phyloP scores from a whole-genome alignment of 371 early-diverging fungal genomes.

The Lichtheimia ornata region DNA sequence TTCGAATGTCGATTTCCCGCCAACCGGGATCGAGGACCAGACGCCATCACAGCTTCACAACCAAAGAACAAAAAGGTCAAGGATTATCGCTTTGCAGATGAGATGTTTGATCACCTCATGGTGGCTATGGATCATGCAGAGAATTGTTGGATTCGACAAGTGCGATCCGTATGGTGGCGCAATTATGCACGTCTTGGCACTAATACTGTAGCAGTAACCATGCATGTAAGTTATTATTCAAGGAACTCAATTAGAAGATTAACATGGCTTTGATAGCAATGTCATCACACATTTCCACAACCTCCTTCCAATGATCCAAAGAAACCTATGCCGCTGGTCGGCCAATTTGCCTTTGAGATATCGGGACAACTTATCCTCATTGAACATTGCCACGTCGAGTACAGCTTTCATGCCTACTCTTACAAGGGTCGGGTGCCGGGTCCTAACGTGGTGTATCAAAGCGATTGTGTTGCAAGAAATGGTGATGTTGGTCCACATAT shows the following conservation, averaged over 20 bases:
- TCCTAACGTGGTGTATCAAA: constrained; percentile 48
- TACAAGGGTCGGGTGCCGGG: constrained; percentile 47
- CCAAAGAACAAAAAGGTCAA: constrained; percentile 36
- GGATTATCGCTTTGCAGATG: constrained; percentile 53
- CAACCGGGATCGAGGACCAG: constrained; percentile 36
- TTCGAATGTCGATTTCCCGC: constrained; percentile 40
- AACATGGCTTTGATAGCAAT: constrained; percentile 7
- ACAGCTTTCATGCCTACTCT: constrained; percentile 49
- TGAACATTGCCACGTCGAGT: constrained; percentile 41
- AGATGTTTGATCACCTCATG: constrained; percentile 47
- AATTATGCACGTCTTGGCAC: constrained; percentile 43
- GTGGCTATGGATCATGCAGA: constrained; percentile 37
- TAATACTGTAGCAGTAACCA: constrained; percentile 36
- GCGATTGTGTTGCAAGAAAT: constrained; percentile 20
- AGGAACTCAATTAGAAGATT: not conserved
- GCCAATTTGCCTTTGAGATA: constrained; percentile 55
- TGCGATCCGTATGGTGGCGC: constrained; percentile 45
- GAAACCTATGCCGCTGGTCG: constrained; percentile 28
- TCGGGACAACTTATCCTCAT: constrained; percentile 47
- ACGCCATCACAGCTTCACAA: constrained; percentile 38
- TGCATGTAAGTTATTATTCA: constrained; percentile 29
- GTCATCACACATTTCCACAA: constrained; percentile 30
- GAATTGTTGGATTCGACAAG: constrained; percentile 42
- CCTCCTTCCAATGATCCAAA: constrained; percentile 11
- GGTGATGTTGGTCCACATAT: constrained; percentile 52